Evolutionary conservation across 2,329 filamentous ascomycete species (phyloP), one percentile per base, ranked within the genome.

Genomic region (Exophiala bonariae): DNA sequence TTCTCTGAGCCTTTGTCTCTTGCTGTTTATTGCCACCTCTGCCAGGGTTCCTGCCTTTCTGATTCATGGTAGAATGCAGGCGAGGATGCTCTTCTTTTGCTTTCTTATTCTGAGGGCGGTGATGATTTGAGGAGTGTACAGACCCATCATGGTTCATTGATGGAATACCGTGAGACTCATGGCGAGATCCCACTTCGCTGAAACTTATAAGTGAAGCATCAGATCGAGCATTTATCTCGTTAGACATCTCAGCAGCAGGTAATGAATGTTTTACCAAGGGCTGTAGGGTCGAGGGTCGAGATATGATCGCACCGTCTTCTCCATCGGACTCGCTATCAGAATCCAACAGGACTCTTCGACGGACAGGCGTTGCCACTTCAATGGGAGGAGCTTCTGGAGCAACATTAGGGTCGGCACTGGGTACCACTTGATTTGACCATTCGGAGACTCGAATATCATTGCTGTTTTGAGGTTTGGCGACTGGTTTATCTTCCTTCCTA

Each of bases 341-440:
- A 10, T 56, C 50, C 10, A 44, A 18, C 2, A 46, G 23, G 19
- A 55, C 43, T 50, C 52, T 42, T 18, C 50, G 50, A 13, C 47
- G 46, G 20, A 26, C 23, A 3, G 44, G 47, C 16, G 13, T 20
- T 30, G 30, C 20, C 3, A 33, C 38, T 34, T 42, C 38, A 33
- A 56, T 55, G 17, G 47, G 23, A 19, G 57, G 54, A 4, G 34
- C 44, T 17, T 53, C 49, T 9, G 50, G 46, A 10, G 50, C 44
- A 33, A 55, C 44, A 3, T 57, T 44, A 9, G 57, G 57, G 39
- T 59, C 46, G 16, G 53, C 51, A 18, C 38, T 47, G 11, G 13
- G 31, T 23, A 54, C 47, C 18, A 59, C 39, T 11, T 50, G 47
- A 18, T 41, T 47, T 13, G 55, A 49, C 57, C 57, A 59, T 11